phyloP scores from a whole-genome alignment of 139 green algal species.

The Chlamydomonas incerta region DNA sequence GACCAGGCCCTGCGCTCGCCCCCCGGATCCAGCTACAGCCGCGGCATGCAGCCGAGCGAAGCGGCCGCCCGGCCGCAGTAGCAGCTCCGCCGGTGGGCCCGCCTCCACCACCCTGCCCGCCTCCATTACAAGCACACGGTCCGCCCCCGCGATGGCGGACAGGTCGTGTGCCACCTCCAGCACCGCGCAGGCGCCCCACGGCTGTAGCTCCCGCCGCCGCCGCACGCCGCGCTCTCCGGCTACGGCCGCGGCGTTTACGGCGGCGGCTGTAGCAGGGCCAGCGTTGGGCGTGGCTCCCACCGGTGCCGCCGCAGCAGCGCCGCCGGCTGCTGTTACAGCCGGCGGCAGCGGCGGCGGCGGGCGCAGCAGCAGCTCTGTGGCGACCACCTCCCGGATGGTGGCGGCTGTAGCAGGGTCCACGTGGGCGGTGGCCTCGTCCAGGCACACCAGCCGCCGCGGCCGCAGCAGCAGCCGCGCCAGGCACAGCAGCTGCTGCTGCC shows the following conservation, averaged over 20 bases:
- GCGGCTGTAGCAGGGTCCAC: slow-evolving; percentile 70
- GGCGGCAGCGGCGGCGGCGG: slow-evolving; percentile 8
- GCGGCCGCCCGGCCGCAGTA: background rate
- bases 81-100: slow-evolving; percentile 51
- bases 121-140: slow-evolving; percentile 75
- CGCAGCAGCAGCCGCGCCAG: slow-evolving; percentile 80
- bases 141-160: slow-evolving; percentile 58
- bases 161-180: slow-evolving; percentile 82
- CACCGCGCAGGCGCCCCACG: slow-evolving; percentile 51
- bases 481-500: slow-evolving; percentile 86
- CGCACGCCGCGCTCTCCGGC: too few species aligned
- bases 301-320: too few species aligned
- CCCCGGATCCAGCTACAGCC: background rate
- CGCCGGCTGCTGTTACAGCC: background rate
- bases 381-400: slow-evolving; percentile 64
- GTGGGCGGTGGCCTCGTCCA: slow-evolving; percentile 79
- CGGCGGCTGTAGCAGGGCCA: too few species aligned
- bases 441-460: slow-evolving; percentile 63
- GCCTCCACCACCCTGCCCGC: slow-evolving; percentile 68
- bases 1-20: background rate
- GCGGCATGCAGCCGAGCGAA: slow-evolving; percentile 42
- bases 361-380: background rate
- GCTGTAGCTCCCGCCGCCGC: too few species aligned
- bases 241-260: too few species aligned
- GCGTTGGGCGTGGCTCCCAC: too few species aligned